Evolutionary conservation across 2,329 filamentous ascomycete species (phyloP).

Genomic region (Fusarium verrucosum): DNA sequence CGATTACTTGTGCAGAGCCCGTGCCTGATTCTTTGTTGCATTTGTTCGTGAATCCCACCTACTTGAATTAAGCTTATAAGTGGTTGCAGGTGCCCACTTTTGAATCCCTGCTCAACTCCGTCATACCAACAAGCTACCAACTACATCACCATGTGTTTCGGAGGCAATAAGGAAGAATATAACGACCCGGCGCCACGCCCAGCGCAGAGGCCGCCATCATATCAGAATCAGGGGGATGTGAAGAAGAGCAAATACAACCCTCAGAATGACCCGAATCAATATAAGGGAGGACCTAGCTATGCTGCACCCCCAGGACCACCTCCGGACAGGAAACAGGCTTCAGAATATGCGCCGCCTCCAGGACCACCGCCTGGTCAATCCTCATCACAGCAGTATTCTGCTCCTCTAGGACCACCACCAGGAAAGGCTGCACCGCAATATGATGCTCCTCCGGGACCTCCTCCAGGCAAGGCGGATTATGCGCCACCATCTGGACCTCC

Average conservation of each 20-base stretch:
- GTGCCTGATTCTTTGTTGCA: neutral
- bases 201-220: slow-evolving; percentile 42
- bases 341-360: slow-evolving; percentile 46
- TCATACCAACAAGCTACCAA: slow-evolving; percentile 9
- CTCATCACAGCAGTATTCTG: slow-evolving; percentile 35
- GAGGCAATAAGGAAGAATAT: slow-evolving; percentile 53
- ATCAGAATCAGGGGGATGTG: slow-evolving; percentile 43
- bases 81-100: slow-evolving; percentile 28
- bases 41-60: neutral
- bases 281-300: slow-evolving; percentile 32
- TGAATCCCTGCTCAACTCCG: slow-evolving; percentile 20
- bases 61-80: slow-evolving; percentile 23
- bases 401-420: slow-evolving; percentile 36
- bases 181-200: slow-evolving; percentile 55
- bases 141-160: slow-evolving; percentile 58
- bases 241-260: slow-evolving; percentile 44
- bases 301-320: slow-evolving; percentile 36
- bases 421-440: slow-evolving; percentile 5
- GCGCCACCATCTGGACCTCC: slow-evolving; percentile 50
- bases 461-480: slow-evolving; percentile 41
- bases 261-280: slow-evolving; percentile 37
- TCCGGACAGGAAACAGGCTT: slow-evolving; percentile 20
- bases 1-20: neutral
- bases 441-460: slow-evolving; percentile 46
- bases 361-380: slow-evolving; percentile 40